phyloP scores from a whole-genome alignment of 345 rosid genomes.

The Trapa bicornis region DNA sequence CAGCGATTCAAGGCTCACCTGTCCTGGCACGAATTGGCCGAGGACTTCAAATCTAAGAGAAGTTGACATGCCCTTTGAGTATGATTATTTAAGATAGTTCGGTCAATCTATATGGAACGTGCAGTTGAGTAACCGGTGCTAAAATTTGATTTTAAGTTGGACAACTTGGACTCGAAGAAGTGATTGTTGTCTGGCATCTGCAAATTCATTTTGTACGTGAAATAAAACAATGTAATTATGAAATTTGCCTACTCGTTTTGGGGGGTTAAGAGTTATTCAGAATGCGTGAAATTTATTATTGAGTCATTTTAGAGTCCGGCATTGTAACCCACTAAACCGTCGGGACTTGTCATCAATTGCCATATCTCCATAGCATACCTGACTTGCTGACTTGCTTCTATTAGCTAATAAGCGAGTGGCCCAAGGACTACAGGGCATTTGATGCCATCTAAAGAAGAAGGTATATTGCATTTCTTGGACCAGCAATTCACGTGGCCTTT shows the following conservation, averaged over 20 bases:
- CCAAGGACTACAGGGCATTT: not conserved
- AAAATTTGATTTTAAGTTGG: not conserved
- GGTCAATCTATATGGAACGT: not conserved
- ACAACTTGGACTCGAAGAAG: not conserved
- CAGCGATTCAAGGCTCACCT: not conserved
- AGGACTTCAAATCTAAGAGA: not conserved
- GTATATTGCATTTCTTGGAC: too few relatives aligned
- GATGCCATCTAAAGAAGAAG: not conserved
- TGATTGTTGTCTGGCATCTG: not conserved
- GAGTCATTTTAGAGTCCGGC: too few relatives aligned
- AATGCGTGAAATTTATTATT: not conserved
- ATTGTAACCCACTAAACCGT: too few relatives aligned
- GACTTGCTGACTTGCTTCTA: too few relatives aligned
- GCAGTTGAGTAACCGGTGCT: not conserved
- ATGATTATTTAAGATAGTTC: not conserved
- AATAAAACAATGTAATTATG: not conserved
- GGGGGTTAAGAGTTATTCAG: not conserved
- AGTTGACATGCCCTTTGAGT: not conserved
- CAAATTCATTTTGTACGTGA: not conserved
- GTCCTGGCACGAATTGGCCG: not conserved
- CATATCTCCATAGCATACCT: too few relatives aligned
- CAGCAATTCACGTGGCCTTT: not conserved
- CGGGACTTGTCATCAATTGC: too few relatives aligned
- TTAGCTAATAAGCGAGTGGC: too few relatives aligned
- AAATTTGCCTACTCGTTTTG: not conserved